Evolutionary conservation across 2,329 filamentous ascomycete species (phyloP), one percentile per base, ranked within the genome.

Genomic region (Xylaria sp.): DNA sequence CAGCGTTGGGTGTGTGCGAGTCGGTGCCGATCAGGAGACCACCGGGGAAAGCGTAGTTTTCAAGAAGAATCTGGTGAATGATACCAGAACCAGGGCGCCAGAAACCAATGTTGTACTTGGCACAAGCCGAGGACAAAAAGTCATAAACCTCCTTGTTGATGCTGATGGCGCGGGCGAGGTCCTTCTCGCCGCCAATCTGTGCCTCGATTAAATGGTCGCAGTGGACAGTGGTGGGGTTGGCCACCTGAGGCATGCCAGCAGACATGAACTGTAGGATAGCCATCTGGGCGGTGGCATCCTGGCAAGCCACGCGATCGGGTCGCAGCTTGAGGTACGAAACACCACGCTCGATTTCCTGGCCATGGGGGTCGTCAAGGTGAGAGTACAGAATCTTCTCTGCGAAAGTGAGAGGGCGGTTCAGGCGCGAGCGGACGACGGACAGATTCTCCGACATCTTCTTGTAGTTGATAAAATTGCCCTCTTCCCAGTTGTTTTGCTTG

Each of bases 71-170:
- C 87, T 98, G 96, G 86, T 99, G 96, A 78, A 99, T 99, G 82
- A 98, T 99, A 88, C 96, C 96, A 81, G 95, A 98, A 77, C 96
- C 96, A 74, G 96, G 96, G 83, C 90, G 93, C 96, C 96, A 99
- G 91, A 98, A 98, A 87, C 96, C 96, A 82, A 98, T 98, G 88
- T 98, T 95, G 88, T 98, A 99, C 88, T 98, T 99, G 80, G 94
- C 94, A 82, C 95, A 98, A 74, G 95, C 92, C 72, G 91, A 91
- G 71, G 94, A 89, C 80, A 99, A 86, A 88, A 99, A 99, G 84
- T 98, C 92, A 85, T 98, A 99, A 76, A 99, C 96, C 84, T 98
- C 95, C 88, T 97, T 97, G 91, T 98, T 98, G 86, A 97, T 97
- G 76, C 90, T 88, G 79, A 95, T 87, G 77, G 96, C 96, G 79